Evolutionary conservation across 306 rosid species (phyloP).

Genomic region (Lablab purpureus): DNA sequence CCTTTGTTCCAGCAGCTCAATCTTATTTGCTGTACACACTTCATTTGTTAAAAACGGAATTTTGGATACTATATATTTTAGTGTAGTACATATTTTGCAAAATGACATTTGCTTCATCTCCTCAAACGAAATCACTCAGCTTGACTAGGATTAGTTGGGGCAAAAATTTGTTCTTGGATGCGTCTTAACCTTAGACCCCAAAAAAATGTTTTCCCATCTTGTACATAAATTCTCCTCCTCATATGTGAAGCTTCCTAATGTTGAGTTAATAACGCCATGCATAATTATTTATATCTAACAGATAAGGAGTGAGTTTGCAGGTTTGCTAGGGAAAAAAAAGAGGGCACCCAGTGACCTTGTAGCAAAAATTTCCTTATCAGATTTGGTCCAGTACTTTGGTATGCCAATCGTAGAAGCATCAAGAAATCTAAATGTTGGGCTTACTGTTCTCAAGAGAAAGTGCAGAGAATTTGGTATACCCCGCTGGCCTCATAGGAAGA

Average conservation of each 20-base stretch:
- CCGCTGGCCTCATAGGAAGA: conserved; percentile 97
- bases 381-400: conserved; percentile 82
- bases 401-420: conserved; percentile 90
- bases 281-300: conserved; percentile 50
- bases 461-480: conserved; percentile 94
- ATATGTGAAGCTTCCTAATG: conserved; percentile 38
- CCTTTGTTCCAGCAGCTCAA: conserved; percentile 18
- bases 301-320: conserved; percentile 57
- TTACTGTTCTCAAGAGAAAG: conserved; percentile 86
- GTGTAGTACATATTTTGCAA: conserved; percentile 5
- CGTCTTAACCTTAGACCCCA: neutral
- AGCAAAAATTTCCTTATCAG: conserved; percentile 70
- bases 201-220: neutral
- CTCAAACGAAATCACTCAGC: neutral
- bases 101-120: neutral
- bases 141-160: neutral
- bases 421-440: conserved; percentile 77
- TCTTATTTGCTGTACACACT: conserved; percentile 8
- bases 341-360: conserved; percentile 75
- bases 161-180: neutral
- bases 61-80: conserved; percentile 25
- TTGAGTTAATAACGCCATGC: conserved; percentile 32
- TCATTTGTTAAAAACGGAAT: conserved; percentile 4
- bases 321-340: conserved; percentile 65
- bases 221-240: neutral